Base-by-base conservation (phyloP, 805 yeast species). In the Barnettozyma californica region DNA sequence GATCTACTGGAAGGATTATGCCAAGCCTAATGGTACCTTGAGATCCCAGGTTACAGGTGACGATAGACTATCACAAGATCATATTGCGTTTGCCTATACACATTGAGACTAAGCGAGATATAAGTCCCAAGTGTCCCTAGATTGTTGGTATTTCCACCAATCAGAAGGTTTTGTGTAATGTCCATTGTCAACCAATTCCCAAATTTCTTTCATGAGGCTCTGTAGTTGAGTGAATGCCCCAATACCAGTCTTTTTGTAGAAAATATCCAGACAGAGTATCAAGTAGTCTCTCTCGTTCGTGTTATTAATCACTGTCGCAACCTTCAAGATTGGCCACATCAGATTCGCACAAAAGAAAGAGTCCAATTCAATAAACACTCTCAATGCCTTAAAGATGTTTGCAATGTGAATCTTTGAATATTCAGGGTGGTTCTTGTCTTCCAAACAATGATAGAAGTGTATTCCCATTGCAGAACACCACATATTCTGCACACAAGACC, bases 1-100 rank as follows among this genome's bases (percentile, higher is more conserved):
- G 7, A 59, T 66, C 19, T 66, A 63, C 16, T 65, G 71, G 68
- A 56, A 64, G 13, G 73, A 70, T 49, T 71, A 71, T 48, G 37
- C 37, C 13, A 66, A 44, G 20, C 41, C 41, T 11, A 23, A 44
- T 9, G 54, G 52, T 13, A 43, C 53, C 6, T 31, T 51, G 18
- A 46, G 53, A 37, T 44, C 49, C 5, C 55, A 52, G 50, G 35
- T 52, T n/a, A 33, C 29, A 10, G 51, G 50, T 4, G n/a, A 16
- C 5, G 47, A 49, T 46, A 35, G 23, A 9, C 39, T 49, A n/a
- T 14, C 44, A 3, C 16, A 41, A 18, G 48, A 48, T 34, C 54
- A 51, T 44, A 25, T 40, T 38, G 54, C 44, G 14, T 26, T 6
- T 27, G 13, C 19, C 2, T 51, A 48, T 27, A 48, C 42, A 19